Conservation (phyloP, 129 eudicot genomes). For the carrot (Daucus carota) region DH1_v3.0 NC_030385.2:33896501-33897000, state of each 20-base stretch:
- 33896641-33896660: neutral
- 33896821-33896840: conserved; percentile 15
- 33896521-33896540: no score
- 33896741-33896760: no score
- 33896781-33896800: conserved; percentile 6
- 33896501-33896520: no score
- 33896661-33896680: neutral
- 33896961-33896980: conserved; percentile 80
- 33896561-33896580: neutral
- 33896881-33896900: conserved; percentile 35
- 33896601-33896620: no score
- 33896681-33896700: no score
- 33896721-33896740: no score
- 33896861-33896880: conserved; percentile 17
- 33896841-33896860: conserved; percentile 12
- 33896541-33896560: neutral
- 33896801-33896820: conserved; percentile 64
- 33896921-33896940: conserved; percentile 82
- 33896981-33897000: conserved; percentile 88
- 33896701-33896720: no score
- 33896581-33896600: neutral
- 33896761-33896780: neutral
- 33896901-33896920: conserved; percentile 73
- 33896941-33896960: conserved; percentile 43
- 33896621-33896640: no score